phyloP scores from a whole-genome alignment of 352 stramenopile genomes.

The Phytophthora gonapodyides region DNA sequence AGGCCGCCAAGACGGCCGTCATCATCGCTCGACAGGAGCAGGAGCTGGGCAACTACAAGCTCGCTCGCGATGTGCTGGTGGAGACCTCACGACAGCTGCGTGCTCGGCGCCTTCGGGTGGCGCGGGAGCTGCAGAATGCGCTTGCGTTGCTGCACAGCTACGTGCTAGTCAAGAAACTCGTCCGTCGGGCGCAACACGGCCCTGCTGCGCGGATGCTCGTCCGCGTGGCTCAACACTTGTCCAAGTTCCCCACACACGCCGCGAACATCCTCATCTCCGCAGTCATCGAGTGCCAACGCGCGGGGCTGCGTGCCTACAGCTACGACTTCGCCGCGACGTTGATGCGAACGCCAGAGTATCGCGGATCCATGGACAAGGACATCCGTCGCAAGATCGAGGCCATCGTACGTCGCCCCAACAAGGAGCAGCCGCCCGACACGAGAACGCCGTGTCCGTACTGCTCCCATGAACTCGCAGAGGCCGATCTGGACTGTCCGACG shows the following conservation, averaged over 20 bases:
- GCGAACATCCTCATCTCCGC: slow-evolving; percentile 93
- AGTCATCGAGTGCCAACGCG: slow-evolving; percentile 94
- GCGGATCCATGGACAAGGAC: slow-evolving; percentile 87
- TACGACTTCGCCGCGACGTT: slow-evolving; percentile 93
- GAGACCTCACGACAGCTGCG: slow-evolving; percentile 90
- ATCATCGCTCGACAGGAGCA: slow-evolving; percentile 95
- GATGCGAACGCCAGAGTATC: slow-evolving; percentile 89
- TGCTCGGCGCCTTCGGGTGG: slow-evolving; percentile 87
- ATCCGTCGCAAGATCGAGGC: slow-evolving; percentile 95
- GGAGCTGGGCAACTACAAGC: slow-evolving; percentile 93
- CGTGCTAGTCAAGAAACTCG: slow-evolving; percentile 93
- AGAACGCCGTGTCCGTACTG: slow-evolving; percentile 88
- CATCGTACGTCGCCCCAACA: slow-evolving; percentile 92
- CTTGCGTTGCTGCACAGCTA: slow-evolving; percentile 95
- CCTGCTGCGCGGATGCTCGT: slow-evolving; percentile 90
- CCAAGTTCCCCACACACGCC: slow-evolving; percentile 92
- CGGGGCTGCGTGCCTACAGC: slow-evolving; percentile 86
- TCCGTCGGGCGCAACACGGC: slow-evolving; percentile 86
- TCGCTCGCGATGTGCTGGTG: slow-evolving; percentile 91
- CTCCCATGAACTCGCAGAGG: slow-evolving; percentile 72
- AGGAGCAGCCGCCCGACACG: slow-evolving; percentile 77
- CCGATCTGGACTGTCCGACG: slow-evolving; percentile 89
- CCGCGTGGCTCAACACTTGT: slow-evolving; percentile 90
- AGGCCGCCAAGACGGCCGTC: slow-evolving; percentile 93
- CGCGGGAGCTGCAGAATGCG: slow-evolving; percentile 81